Conservation (phyloP, 2,329 filamentous ascomycete species). For the Fusarium miscanthi region DNA sequence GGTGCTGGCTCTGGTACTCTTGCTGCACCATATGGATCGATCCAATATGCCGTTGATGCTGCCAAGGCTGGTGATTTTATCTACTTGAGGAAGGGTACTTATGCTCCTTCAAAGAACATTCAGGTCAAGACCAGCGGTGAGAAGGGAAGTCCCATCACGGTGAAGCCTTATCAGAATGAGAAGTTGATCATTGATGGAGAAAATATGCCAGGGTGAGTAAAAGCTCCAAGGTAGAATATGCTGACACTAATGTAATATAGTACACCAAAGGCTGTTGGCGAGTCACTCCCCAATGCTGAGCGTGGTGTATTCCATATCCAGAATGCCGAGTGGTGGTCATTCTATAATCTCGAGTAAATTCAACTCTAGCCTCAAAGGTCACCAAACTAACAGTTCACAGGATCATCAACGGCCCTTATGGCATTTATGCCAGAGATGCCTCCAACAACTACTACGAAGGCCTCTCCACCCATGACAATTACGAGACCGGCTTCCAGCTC, state of each 20-base stretch:
- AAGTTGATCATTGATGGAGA: conserved; percentile 61
- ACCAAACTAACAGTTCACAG: background rate
- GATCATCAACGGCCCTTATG: conserved; percentile 53
- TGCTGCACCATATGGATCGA: conserved; percentile 56
- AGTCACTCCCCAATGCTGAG: conserved; percentile 53
- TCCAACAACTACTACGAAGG: conserved; percentile 53
- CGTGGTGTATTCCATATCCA: conserved; percentile 61
- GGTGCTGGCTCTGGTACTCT: conserved; percentile 55
- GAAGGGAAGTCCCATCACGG: conserved; percentile 52
- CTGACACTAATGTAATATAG: conserved; percentile 42
- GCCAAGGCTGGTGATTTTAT: conserved; percentile 60
- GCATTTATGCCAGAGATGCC: conserved; percentile 51
- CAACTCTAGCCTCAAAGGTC: accelerated
- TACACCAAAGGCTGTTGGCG: conserved; percentile 56
- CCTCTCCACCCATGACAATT: conserved; percentile 53
- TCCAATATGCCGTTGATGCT: conserved; percentile 58
- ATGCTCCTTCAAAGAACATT: conserved; percentile 59
- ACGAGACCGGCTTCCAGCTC: conserved; percentile 53
- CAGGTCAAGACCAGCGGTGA: conserved; percentile 59
- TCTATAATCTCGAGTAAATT: conserved; percentile 51
- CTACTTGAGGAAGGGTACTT: conserved; percentile 59
- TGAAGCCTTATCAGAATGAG: conserved; percentile 56
- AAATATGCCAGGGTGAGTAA: conserved; percentile 35
- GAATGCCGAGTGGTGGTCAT: conserved; percentile 57
- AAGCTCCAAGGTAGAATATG: accelerated